A percentile compares a stretch with the other conserved stretches of the same genome.
phyloP scores from a whole-genome alignment of 2,329 filamentous ascomycete genomes.

The Periconia sp. region DNA sequence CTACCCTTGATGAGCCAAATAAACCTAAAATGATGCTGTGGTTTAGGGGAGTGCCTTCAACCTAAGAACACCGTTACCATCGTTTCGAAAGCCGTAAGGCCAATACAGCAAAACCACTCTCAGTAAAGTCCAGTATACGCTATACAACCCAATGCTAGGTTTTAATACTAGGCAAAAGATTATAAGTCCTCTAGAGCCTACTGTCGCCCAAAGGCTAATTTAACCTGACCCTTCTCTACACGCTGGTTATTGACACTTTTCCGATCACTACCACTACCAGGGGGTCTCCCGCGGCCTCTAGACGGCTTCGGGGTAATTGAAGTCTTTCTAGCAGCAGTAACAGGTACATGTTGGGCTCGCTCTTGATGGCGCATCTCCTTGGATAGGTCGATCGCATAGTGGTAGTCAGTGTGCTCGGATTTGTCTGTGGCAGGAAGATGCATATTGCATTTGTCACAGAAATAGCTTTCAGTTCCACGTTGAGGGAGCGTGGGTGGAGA shows the following conservation, averaged over 20 bases:
- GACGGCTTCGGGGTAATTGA: constrained; percentile 19
- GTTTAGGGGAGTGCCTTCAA: too few relatives aligned
- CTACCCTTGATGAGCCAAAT: too few relatives aligned
- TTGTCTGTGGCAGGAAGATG: constrained; percentile 60
- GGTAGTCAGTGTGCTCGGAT: constrained; percentile 87
- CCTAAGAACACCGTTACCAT: too few relatives aligned
- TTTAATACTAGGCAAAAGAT: too few relatives aligned
- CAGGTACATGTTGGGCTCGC: constrained; percentile 11
- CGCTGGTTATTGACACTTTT: constrained; percentile 20
- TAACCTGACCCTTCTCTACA: constrained; percentile 49
- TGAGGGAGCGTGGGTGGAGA: constrained; percentile 16
- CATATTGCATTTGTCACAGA: constrained; percentile 68
- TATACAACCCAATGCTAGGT: too few relatives aligned
- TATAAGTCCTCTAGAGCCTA: too few relatives aligned
- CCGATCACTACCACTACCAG: constrained; percentile 25
- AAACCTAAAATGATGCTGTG: too few relatives aligned
- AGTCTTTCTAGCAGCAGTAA: constrained; percentile 9
- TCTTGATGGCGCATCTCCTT: constrained; percentile 52
- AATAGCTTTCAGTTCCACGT: constrained; percentile 39
- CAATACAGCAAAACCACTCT: too few relatives aligned
- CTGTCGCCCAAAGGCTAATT: constrained; percentile 44
- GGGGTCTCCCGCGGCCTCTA: constrained; percentile 41
- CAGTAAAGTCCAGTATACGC: too few relatives aligned
- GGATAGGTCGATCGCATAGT: constrained; percentile 86
- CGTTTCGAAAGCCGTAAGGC: too few relatives aligned